Base-by-base conservation (phyloP, 306 rosid species). In the Datisca glomerata region DNA sequence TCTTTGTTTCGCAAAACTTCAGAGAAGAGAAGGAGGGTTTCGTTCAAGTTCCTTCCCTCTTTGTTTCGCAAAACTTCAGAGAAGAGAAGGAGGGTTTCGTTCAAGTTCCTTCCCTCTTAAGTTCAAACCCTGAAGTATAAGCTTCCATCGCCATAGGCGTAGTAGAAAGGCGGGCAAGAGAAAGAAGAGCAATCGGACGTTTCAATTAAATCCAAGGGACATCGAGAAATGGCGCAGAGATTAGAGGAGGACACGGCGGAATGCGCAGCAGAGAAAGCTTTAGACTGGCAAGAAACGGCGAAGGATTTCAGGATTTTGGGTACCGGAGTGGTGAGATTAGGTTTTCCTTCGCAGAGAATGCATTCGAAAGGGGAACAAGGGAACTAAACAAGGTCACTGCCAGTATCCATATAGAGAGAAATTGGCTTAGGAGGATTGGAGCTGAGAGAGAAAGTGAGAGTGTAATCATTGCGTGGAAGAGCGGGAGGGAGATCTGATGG, bases 391-490 rank as follows among this genome's bases (percentile, higher is more conserved):
- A 89, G 75, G 72, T 89, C 97, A 43, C 93, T 80, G 10, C 97
- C 95, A 0, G 97, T 89, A 68, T 89, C 97, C 97, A 89, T 80
- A 55, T 89, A 89, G 20, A 89, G 86, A n/a, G 89, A 74, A 19
- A 83, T 63, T 43, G 55, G 64, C 32, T 82, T 86, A 1, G 82
- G 50, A 52, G 73, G 66, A 45, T 34, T 11, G 0, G 93, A 41
- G 32, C 70, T 82, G 34, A 83, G 28, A 10, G 65, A 64, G 60
- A 87, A 73, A 7, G 93, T 69, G 1, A 87, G 85, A 1, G 93
- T 80, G 46, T 89, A 89, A 47, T 89, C 97, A 20, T 93, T 84
- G 18, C 97, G 95, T 0, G 93, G 78, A 93, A 56, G 7, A 89
- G 91, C 0, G 97, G 83, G 7, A 82, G 82, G 17, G 94, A 87